Evolutionary conservation across 116 monocot species (phyloP).

Genomic region (Trichopus zeylanicus): DNA sequence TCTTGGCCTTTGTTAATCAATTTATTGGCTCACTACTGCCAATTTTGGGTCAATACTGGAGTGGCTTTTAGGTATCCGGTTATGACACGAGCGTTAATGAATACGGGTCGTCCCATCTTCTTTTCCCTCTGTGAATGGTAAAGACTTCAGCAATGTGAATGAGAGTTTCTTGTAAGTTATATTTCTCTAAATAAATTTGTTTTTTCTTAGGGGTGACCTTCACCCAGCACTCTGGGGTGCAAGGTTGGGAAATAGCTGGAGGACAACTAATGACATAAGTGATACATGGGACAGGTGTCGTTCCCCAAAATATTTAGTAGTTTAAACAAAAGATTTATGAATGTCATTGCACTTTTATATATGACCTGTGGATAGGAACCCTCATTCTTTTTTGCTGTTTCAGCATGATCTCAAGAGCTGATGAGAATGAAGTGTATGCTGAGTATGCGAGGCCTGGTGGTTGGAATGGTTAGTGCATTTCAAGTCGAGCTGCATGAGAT

Average conservation of each 20-base stretch:
- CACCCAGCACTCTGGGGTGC: conserved; percentile 71
- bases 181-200: background rate
- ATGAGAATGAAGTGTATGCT: conserved; percentile 58
- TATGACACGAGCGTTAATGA: conserved; percentile 68
- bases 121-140: conserved; percentile 94
- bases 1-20: background rate
- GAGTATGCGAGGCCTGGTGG: conserved; percentile 59
- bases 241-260: conserved; percentile 73
- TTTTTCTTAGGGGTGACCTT: conserved; percentile 58
- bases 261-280: conserved; percentile 72
- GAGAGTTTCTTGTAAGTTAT: too few relatives aligned
- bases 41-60: background rate
- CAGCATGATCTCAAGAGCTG: conserved; percentile 52
- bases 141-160: too few relatives aligned
- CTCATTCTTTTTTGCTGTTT: background rate
- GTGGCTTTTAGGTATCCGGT: conserved; percentile 39
- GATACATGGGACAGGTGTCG: conserved; percentile 70
- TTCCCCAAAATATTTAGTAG: background rate
- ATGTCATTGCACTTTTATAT: too few relatives aligned
- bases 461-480: conserved; percentile 50
- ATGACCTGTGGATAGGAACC: too few relatives aligned
- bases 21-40: too few relatives aligned
- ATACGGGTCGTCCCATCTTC: conserved; percentile 47
- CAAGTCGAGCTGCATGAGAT: too few relatives aligned
- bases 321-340: background rate